Conservation (phyloP, 2,329 filamentous ascomycete species). For the Fonsecaea monophora region DNA sequence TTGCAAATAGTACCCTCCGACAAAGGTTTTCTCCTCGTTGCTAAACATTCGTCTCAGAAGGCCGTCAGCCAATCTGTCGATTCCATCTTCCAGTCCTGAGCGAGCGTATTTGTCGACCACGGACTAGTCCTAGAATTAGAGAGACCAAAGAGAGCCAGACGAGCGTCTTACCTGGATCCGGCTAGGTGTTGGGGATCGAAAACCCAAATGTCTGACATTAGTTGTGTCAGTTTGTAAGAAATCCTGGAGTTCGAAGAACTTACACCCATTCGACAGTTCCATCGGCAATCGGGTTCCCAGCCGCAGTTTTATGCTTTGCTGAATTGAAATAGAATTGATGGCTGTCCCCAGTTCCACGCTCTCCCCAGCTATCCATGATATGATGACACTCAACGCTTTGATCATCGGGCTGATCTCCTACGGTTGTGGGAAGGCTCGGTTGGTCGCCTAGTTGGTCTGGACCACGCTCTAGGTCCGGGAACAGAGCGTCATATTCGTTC, state of each 20-base stretch:
- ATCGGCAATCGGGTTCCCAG: background rate
- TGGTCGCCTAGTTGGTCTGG: background rate
- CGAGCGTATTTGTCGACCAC: background rate
- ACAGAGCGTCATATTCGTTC: background rate
- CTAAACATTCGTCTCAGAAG: background rate
- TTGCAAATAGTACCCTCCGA: background rate
- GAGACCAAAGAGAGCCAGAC: background rate
- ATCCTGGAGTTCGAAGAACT: background rate
- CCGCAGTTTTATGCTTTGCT: background rate
- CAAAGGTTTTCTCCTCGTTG: background rate
- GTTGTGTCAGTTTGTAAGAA: background rate
- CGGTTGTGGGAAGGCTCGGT: background rate
- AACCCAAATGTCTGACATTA: background rate
- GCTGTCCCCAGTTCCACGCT: background rate
- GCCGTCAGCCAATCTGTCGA: background rate
- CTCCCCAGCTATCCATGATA: constrained; percentile 1
- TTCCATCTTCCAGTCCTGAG: background rate
- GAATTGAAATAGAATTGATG: constrained; percentile 7
- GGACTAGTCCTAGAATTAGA: background rate
- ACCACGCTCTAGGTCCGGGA: background rate
- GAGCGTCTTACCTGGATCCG: background rate
- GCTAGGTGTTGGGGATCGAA: background rate
- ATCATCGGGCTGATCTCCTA: background rate
- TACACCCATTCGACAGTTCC: background rate
- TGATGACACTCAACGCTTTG: background rate